Percentiles rank a stretch among this genome's conserved stretches.
Conservation (phyloP, 352 stramenopile species). For the Plasmopara muralis region DNA sequence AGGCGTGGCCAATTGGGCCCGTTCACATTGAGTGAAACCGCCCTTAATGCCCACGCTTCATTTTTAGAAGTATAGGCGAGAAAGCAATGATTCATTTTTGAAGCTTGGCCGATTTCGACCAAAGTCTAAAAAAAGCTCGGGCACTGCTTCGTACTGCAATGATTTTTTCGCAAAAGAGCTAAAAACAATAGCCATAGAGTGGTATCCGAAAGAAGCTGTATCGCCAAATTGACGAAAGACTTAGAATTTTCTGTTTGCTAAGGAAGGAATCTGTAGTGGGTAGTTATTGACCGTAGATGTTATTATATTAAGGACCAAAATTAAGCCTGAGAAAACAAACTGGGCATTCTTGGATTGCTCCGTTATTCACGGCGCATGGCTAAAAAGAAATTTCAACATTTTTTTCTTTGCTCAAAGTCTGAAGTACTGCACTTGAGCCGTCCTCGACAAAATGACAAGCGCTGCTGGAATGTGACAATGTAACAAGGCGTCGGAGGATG, state of each 20-base stretch:
- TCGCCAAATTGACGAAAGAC: slow-evolving; percentile 3
- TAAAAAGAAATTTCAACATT: too few relatives aligned
- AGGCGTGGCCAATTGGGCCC: too few relatives aligned
- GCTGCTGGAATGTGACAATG: too few relatives aligned
- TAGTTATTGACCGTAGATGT: slow-evolving; percentile 3
- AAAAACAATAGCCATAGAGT: not conserved
- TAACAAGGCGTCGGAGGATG: too few relatives aligned
- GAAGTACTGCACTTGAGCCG: too few relatives aligned
- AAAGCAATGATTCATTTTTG: not conserved
- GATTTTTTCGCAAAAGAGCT: not conserved
- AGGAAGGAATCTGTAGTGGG: not conserved
- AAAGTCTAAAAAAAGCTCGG: not conserved
- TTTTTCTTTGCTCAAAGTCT: too few relatives aligned
- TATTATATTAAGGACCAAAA: slow-evolving; percentile 4
- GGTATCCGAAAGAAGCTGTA: not conserved
- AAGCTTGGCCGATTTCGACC: not conserved
- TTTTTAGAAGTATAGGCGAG: not conserved
- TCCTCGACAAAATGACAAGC: too few relatives aligned
- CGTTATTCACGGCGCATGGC: too few relatives aligned
- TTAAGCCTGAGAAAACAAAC: not conserved
- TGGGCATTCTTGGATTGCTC: too few relatives aligned
- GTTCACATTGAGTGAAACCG: too few relatives aligned
- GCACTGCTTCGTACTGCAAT: not conserved
- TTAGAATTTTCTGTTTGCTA: not conserved
- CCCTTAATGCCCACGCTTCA: too few relatives aligned